Evolutionary conservation across 805 yeast species (phyloP).

Genomic region (Starmerella davenportii): DNA sequence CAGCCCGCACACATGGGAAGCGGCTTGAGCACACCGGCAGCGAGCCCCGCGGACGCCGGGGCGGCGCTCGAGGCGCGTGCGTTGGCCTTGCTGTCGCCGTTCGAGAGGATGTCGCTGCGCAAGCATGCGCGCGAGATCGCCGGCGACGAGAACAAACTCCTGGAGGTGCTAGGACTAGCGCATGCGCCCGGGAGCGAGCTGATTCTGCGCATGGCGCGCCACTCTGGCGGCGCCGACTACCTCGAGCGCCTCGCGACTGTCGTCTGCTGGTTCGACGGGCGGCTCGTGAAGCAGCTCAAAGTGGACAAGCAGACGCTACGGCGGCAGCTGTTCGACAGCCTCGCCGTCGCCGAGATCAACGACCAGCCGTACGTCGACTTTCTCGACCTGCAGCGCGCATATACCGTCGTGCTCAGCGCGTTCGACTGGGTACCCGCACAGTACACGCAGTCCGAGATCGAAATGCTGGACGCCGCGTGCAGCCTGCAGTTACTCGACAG

Average conservation of each 20-base stretch:
- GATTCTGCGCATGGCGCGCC: slow-evolving; percentile 11
- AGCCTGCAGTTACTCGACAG: slow-evolving; percentile 6
- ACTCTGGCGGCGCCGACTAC: slow-evolving; percentile 1
- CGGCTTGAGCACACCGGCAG: not conserved
- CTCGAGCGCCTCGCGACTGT: slow-evolving; percentile 3
- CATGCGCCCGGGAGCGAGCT: slow-evolving; percentile 5
- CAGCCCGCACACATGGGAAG: not conserved
- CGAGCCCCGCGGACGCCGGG: not conserved
- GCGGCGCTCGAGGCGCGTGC: not conserved
- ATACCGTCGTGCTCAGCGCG: slow-evolving; percentile 11
- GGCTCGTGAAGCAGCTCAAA: slow-evolving; percentile 4
- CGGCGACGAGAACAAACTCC: slow-evolving; percentile 3
- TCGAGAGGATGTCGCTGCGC: slow-evolving; percentile 8
- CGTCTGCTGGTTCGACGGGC: slow-evolving; percentile 11
- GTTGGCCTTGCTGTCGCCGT: slow-evolving; percentile 1
- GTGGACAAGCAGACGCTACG: slow-evolving; percentile 2
- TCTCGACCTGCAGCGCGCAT: slow-evolving; percentile 10
- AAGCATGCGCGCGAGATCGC: slow-evolving; percentile 1
- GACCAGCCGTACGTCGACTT: slow-evolving; percentile 11
- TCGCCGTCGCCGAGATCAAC: slow-evolving; percentile 6
- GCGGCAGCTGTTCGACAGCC: slow-evolving; percentile 10
- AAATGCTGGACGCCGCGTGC: not conserved
- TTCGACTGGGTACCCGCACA: slow-evolving; percentile 11
- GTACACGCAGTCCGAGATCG: not conserved
- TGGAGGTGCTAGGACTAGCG: slow-evolving; percentile 6